Evolutionary conservation across 2,329 filamentous ascomycete genomes (phyloP), one percentile per base, ranked within the genome.

Genomic region (Fusarium sp.): DNA sequence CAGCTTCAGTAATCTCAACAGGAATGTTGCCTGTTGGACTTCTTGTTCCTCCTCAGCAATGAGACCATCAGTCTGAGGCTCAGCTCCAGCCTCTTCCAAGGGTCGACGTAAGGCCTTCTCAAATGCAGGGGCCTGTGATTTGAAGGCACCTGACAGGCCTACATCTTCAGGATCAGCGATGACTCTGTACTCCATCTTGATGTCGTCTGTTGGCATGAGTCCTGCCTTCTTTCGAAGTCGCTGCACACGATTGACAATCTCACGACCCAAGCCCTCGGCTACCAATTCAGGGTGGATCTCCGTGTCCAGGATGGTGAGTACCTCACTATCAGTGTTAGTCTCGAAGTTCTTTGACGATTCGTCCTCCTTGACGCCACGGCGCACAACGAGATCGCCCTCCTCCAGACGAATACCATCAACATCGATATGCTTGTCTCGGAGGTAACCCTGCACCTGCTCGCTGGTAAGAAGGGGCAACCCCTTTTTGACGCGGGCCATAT

Each of bases 211-310:
- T 2, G 94, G 89, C 67, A 94, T 89, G 52, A 99, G 84, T 1
- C 93, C 93, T 9, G 94, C 94, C 83, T 96, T 96, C 87, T 99
- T 99, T 70, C 96, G 90, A 66, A 98, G 84, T 71, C 92, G 88
- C 81, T 99, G 96, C 22, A 99, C 92, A 40, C 95, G 90, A 79
- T 97, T 92, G 83, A 99, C 92, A 69, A 99, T 91, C 80, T 98
- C 96, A 74, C 96, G 87, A 2, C 92, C 95, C 54, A 99, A 81
- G 55, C 94, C 96, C 79, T 98, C 94, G 69, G 94, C 89, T 46
- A 91, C 92, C 35, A 99, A 84, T 76, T 97, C 94, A 0, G 94
- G 89, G 76, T 98, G 92, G 24, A 93, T 83, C 60, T 90, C 89
- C 3, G 89, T 87, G 75, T 97, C 93, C n/a, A 99, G 84, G 68